phyloP scores from a whole-genome alignment of 1,284 basidiomycete genomes.

The Ustilago esculenta region DNA sequence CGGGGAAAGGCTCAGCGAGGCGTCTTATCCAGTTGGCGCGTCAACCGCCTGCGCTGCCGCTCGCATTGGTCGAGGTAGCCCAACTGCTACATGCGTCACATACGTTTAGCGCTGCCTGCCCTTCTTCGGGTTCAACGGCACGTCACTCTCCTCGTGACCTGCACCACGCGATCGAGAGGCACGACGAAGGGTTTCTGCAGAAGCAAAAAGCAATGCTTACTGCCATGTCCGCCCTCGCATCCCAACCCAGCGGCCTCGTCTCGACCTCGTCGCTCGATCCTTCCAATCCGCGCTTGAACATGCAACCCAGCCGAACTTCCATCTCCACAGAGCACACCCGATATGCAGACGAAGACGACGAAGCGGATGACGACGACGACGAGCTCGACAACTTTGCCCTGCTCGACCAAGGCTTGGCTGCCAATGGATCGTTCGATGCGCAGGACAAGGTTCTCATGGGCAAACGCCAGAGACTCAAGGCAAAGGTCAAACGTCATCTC shows the following conservation, averaged over 20 bases:
- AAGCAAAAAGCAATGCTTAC: conserved; percentile 38
- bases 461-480: conserved; percentile 45
- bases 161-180: conserved; percentile 54
- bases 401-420: conserved; percentile 17
- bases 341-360: not conserved
- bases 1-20: conserved; percentile 42
- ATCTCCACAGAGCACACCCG: conserved; percentile 8
- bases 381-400: conserved; percentile 38
- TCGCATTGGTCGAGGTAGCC: conserved; percentile 44
- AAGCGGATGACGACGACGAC: conserved; percentile 12
- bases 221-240: conserved; percentile 13
- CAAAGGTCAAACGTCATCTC: conserved; percentile 44
- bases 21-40: conserved; percentile 45
- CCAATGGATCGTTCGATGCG: conserved; percentile 38
- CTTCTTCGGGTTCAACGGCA: conserved; percentile 41
- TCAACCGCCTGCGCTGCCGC: conserved; percentile 41
- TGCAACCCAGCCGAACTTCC: conserved; percentile 8
- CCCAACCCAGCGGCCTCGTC: not conserved
- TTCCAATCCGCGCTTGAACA: conserved; percentile 11
- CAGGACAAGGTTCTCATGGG: conserved; percentile 44
- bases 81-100: conserved; percentile 54
- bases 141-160: conserved; percentile 54
- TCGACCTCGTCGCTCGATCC: conserved; percentile 6
- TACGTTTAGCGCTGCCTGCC: conserved; percentile 52
- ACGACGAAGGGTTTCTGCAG: conserved; percentile 49